Conservation (phyloP, 2,329 filamentous ascomycete genomes). For the Colletotrichum coccodes region DNA sequence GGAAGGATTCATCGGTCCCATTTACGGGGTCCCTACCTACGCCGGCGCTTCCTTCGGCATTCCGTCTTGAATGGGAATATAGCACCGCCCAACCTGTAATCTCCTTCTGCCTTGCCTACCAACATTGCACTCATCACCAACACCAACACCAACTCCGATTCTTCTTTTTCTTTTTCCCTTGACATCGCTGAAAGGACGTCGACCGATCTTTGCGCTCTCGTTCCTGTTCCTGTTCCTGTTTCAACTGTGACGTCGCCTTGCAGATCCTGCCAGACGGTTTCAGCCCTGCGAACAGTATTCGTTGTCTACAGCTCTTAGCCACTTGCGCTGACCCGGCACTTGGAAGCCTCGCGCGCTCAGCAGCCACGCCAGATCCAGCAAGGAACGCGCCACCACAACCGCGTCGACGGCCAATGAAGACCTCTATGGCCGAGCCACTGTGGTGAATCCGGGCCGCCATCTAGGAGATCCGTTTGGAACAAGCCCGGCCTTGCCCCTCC, state of each 20-base stretch:
- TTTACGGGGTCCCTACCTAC: not conserved
- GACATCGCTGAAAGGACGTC: not conserved
- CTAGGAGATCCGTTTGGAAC: slow-evolving; percentile 17
- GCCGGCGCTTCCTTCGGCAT: slow-evolving; percentile 7
- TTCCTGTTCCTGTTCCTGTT: not conserved
- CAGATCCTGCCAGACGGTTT: slow-evolving; percentile 10
- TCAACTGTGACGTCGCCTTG: slow-evolving; percentile 13
- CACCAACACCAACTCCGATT: too few species aligned
- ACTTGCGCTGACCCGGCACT: slow-evolving; percentile 1
- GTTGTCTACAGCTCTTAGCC: slow-evolving; percentile 6
- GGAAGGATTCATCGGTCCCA: not conserved
- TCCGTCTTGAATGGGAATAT: too few species aligned
- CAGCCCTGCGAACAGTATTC: slow-evolving; percentile 15
- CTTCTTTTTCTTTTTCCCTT: too few species aligned
- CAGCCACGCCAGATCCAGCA: slow-evolving; percentile 18
- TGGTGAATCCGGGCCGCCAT: slow-evolving; percentile 30
- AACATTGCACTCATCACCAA: not conserved
- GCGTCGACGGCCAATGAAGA: slow-evolving; percentile 19
- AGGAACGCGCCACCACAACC: slow-evolving; percentile 23
- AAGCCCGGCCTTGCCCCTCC: slow-evolving; percentile 16
- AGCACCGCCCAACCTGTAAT: too few species aligned
- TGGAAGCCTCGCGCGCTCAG: not conserved
- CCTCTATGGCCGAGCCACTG: slow-evolving; percentile 18
- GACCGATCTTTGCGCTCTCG: not conserved
- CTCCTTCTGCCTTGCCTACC: not conserved